phyloP scores from a whole-genome alignment of 345 rosid species.

The Angophora floribunda region DNA sequence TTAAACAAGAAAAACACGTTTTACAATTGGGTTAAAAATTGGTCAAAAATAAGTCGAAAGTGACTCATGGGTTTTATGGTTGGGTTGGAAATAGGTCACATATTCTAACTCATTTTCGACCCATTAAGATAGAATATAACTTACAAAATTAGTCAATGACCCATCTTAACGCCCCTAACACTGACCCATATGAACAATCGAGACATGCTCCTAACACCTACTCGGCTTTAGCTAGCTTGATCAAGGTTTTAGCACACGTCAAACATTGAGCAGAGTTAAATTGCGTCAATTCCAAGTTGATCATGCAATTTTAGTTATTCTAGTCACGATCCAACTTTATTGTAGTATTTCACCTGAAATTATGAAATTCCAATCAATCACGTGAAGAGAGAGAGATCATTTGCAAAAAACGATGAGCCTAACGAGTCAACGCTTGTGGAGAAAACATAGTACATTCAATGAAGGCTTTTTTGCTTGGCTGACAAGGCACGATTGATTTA shows the following conservation, averaged over 20 bases:
- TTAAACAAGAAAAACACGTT: no score
- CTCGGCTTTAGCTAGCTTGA: not conserved
- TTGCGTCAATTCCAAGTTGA: not conserved
- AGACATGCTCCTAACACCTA: not conserved
- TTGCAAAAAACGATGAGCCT: not conserved
- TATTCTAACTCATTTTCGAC: no score
- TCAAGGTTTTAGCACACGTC: accelerated
- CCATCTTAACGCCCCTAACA: no score
- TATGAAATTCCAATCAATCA: not conserved
- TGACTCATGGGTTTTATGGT: no score
- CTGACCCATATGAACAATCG: not conserved
- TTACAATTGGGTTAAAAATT: no score
- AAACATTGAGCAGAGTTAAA: not conserved
- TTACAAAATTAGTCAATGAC: no score
- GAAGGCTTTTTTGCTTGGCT: not conserved
- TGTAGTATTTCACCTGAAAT: not conserved
- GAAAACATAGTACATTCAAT: not conserved
- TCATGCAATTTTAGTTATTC: not conserved
- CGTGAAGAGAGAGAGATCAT: not conserved
- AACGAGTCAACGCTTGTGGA: not conserved
- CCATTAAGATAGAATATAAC: no score
- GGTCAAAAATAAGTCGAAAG: no score
- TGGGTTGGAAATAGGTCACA: no score
- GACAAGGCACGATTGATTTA: not conserved
- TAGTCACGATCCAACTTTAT: not conserved